These are phyloP conservation scores for Suillus lakei DNA, from an alignment of 768 basidiomycete species.

Conservation along the genomic window DNA sequence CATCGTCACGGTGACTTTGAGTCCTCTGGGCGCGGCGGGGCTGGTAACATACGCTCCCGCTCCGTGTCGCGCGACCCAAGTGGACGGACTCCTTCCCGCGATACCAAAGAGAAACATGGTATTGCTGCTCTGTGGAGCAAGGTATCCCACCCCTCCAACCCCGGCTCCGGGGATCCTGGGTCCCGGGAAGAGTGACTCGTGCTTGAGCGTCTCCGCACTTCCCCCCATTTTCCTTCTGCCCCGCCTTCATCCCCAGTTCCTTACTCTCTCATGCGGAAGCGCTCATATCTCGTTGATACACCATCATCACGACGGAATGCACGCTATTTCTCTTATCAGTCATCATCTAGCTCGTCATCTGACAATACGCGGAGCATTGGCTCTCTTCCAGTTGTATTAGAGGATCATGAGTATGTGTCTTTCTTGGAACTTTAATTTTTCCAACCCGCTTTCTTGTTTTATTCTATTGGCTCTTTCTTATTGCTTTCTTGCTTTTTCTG, in stretches of 20 bases:
- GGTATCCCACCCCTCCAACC: conserved; percentile 23
- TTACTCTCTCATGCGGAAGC: conserved; percentile 5
- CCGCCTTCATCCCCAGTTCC: not conserved
- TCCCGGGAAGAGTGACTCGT: not conserved
- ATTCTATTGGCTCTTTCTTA: not conserved
- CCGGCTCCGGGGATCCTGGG: not conserved
- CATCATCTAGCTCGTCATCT: conserved; percentile 2
- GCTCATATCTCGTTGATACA: not conserved
- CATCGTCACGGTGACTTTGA: conserved; percentile 36
- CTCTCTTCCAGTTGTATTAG: conserved; percentile 13
- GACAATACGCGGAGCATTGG: not conserved
- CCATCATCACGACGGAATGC: conserved; percentile 1
- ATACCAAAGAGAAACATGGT: conserved; percentile 28
- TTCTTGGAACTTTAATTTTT: conserved; percentile 10
- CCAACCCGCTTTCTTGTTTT: not conserved
- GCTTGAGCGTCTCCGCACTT: conserved; percentile 2
- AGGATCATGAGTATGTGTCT: conserved; percentile 17
- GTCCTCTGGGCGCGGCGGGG: conserved; percentile 62
- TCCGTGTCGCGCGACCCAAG: conserved; percentile 38
- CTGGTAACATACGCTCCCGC: conserved; percentile 59
- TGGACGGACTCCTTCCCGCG: conserved; percentile 27
- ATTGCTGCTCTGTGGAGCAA: conserved; percentile 36
- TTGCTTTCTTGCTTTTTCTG: not conserved
- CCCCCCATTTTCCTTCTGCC: not conserved
- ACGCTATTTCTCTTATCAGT: conserved; percentile 1